Base-by-base conservation (phyloP, 202 grass and related monocot species). In the Bolboschoenoplectus hybrid region DNA sequence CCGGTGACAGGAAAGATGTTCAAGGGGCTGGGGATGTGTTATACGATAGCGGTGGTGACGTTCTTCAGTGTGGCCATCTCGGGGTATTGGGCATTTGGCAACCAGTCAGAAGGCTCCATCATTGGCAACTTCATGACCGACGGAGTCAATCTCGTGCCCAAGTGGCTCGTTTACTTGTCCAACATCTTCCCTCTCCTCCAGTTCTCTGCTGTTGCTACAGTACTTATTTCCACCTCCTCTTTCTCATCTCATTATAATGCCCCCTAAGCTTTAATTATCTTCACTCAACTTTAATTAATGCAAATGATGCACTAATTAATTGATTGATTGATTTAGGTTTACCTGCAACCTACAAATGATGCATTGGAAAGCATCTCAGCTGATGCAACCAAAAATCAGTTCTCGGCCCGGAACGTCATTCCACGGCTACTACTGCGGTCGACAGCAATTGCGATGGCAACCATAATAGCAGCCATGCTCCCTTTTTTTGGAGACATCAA, bases 331-430 rank as follows among this genome's bases (percentile, higher is more conserved):
- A 45, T 82, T 47, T 84, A 91, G 85, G 66, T 88, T 17, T 99
- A 99, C 84, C 85, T 99, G 92, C 97, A 99, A 78, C 92, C 93
- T 12, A 91, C 93, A 14, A 99, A 99, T 67, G 93, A 99, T 88
- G 90, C 91, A 40, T 86, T 96, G 4, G 92, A 96, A 84, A 81
- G 93, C 7, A 9, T 92, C 41, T 88, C 89, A 49, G 87, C 89
- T 9, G 76, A 99, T 81, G 88, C 89, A 57, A 96, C 36, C 71
- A 88, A 57, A 66, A 85, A 64, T 32, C 93, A 94, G 84, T 90
- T 94, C 75, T 85, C 93, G 36, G 9, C 82, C n/a, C 52, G 93
- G 51, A 98, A 96, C 58, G 87, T 94, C 4, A 58, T 85, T 47
- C 93, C 97, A 0, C 65, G 92, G 13, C 69, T 99, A 10, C 26